These are phyloP conservation scores for Fraxinus dipetala DNA, from an alignment of 305 asterid species.

Conservation along the genomic window DNA sequence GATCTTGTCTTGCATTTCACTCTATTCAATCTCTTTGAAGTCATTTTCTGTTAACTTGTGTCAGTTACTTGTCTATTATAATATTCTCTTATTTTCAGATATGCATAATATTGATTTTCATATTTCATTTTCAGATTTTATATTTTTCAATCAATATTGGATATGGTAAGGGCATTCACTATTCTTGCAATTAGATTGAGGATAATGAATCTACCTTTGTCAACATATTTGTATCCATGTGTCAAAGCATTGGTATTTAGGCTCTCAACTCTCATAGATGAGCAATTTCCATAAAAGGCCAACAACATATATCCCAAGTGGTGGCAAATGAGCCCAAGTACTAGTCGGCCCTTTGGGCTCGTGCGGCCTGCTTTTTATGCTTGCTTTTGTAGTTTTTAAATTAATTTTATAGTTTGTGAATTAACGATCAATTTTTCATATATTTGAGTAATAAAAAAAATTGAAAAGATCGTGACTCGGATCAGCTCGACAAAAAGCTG, in stretches of 20 bases:
- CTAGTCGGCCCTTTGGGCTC: too few relatives aligned
- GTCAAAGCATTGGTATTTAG: background rate
- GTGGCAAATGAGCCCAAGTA: too few relatives aligned
- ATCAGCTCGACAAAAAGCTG: too few relatives aligned
- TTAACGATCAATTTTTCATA: too few relatives aligned
- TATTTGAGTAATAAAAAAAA: too few relatives aligned
- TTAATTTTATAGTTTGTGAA: too few relatives aligned
- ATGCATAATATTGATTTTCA: background rate
- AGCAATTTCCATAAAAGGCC: background rate
- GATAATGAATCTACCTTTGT: background rate
- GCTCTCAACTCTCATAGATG: background rate
- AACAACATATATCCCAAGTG: too few relatives aligned
- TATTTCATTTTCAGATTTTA: background rate
- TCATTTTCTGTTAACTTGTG: background rate
- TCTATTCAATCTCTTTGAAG: background rate
- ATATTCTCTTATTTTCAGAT: too few relatives aligned
- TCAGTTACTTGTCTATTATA: background rate
- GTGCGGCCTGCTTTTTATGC: too few relatives aligned
- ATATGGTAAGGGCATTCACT: background rate
- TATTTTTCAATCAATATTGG: background rate
- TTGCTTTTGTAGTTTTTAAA: too few relatives aligned
- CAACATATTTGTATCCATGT: too few relatives aligned
- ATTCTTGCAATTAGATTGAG: background rate
- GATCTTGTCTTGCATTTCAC: background rate
- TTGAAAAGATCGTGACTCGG: too few relatives aligned